Conservation (phyloP, 305 asterid species). For the Fraxinus paxiana region DNA sequence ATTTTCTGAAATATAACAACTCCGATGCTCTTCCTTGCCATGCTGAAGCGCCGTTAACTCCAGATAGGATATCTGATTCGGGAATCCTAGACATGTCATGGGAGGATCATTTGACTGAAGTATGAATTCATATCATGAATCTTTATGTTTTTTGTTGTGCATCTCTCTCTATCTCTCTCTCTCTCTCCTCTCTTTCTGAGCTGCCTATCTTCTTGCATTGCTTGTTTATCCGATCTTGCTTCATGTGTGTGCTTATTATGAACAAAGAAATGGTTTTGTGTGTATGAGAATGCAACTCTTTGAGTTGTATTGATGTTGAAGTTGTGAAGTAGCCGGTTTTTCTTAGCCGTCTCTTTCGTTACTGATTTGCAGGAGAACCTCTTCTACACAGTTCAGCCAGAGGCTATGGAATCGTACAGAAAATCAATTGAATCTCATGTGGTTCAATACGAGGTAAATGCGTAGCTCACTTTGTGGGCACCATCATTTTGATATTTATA, state of each 20-base stretch:
- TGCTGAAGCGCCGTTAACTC: slow-evolving; percentile 56
- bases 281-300: slow-evolving; percentile 20
- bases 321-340: slow-evolving; percentile 11
- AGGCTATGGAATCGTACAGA: slow-evolving; percentile 70
- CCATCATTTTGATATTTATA: slow-evolving; percentile 13
- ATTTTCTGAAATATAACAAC: slow-evolving; percentile 52
- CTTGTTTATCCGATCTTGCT: slow-evolving; percentile 13
- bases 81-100: slow-evolving; percentile 51
- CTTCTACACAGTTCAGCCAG: slow-evolving; percentile 64
- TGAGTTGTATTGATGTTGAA: slow-evolving; percentile 13
- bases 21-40: slow-evolving; percentile 31
- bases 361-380: slow-evolving; percentile 61
- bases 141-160: slow-evolving; percentile 19
- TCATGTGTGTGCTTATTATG: slow-evolving; percentile 17
- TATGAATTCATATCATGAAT: slow-evolving; percentile 34
- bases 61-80: slow-evolving; percentile 56
- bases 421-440: slow-evolving; percentile 62
- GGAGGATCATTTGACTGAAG: slow-evolving; percentile 66
- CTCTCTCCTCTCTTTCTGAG: neutral
- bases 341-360: slow-evolving; percentile 20
- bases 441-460: slow-evolving; percentile 63
- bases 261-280: slow-evolving; percentile 10
- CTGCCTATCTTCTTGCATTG: neutral
- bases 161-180: neutral
- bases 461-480: neutral